phyloP scores from a whole-genome alignment of 495 filamentous ascomycete species.

The Penicillium cinerascens region DNA sequence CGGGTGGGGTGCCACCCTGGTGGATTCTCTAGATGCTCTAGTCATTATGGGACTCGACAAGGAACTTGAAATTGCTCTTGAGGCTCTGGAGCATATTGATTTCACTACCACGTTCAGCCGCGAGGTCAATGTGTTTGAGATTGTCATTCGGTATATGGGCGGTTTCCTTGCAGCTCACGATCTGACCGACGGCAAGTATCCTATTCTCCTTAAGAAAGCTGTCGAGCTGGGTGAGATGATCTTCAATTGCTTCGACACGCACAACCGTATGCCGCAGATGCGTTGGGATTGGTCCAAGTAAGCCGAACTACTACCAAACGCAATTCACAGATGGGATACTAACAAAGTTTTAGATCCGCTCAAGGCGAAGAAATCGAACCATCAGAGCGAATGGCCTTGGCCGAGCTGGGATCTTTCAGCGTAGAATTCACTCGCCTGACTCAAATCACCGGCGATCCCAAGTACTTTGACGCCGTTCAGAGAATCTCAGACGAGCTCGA shows the following conservation, averaged over 20 bases:
- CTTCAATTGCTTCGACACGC: conserved; percentile 90
- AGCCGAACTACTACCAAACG: neutral
- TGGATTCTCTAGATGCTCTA: conserved; percentile 61
- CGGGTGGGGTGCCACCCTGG: conserved; percentile 59
- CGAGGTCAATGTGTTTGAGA: conserved; percentile 79
- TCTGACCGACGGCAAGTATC: conserved; percentile 61
- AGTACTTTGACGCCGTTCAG: conserved; percentile 91
- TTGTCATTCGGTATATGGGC: conserved; percentile 82
- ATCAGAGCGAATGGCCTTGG: conserved; percentile 50
- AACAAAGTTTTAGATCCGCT: conserved; percentile 29
- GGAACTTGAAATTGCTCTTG: conserved; percentile 58
- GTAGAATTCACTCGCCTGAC: conserved; percentile 93
- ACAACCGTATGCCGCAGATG: conserved; percentile 84
- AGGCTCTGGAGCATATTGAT: conserved; percentile 51
- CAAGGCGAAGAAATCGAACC: conserved; percentile 36
- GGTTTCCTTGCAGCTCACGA: conserved; percentile 83
- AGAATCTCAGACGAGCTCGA: conserved; percentile 81
- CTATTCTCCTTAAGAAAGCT: conserved; percentile 77
- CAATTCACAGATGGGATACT: conserved; percentile 6
- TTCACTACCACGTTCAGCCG: conserved; percentile 46
- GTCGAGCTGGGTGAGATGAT: conserved; percentile 82
- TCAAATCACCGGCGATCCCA: conserved; percentile 78
- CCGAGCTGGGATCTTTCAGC: conserved; percentile 82
- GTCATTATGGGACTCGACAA: conserved; percentile 60
- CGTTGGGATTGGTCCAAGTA: conserved; percentile 50